These are phyloP conservation scores for Populus hybrid DNA, from an alignment of 441 rosid genomes.

Conservation along the genomic window DNA sequence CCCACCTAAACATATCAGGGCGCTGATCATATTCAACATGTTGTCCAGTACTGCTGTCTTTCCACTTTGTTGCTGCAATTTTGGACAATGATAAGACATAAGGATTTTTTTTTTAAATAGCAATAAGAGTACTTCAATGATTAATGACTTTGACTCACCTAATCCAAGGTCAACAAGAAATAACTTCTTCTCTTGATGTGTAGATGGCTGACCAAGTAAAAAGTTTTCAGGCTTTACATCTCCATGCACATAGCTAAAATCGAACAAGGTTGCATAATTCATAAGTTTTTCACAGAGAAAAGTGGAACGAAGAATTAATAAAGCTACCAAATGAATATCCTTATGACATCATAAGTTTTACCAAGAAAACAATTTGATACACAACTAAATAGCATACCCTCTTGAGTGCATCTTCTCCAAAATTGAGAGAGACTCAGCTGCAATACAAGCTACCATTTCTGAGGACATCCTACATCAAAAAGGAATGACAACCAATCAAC, in stretches of 20 bases:
- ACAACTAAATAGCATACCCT: conserved; percentile 53
- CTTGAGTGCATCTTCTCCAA: conserved; percentile 94
- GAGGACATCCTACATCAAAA: conserved; percentile 62
- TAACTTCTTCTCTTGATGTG: conserved; percentile 80
- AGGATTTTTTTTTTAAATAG: not conserved
- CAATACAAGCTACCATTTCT: conserved; percentile 98
- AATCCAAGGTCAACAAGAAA: conserved; percentile 89
- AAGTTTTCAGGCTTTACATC: conserved; percentile 99
- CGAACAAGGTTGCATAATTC: conserved; percentile 11
- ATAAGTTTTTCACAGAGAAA: conserved; percentile 4
- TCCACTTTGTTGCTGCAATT: conserved; percentile 94
- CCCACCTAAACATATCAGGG: conserved; percentile 97
- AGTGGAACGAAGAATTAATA: conserved; percentile 9
- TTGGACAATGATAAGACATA: conserved; percentile 11
- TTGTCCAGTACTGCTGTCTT: conserved; percentile 65
- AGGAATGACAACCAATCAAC: conserved; percentile 10
- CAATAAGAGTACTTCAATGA: not conserved
- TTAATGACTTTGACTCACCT: conserved; percentile 41
- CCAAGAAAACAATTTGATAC: not conserved
- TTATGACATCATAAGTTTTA: not conserved
- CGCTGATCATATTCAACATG: conserved; percentile 99
- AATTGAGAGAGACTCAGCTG: conserved; percentile 88
- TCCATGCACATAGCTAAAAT: conserved; percentile 91
- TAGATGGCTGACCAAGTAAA: conserved; percentile 93
- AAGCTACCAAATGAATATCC: not conserved